Evolutionary conservation across 768 basidiomycete species (phyloP).

Genomic region (Hypholoma sublateritium): DNA sequence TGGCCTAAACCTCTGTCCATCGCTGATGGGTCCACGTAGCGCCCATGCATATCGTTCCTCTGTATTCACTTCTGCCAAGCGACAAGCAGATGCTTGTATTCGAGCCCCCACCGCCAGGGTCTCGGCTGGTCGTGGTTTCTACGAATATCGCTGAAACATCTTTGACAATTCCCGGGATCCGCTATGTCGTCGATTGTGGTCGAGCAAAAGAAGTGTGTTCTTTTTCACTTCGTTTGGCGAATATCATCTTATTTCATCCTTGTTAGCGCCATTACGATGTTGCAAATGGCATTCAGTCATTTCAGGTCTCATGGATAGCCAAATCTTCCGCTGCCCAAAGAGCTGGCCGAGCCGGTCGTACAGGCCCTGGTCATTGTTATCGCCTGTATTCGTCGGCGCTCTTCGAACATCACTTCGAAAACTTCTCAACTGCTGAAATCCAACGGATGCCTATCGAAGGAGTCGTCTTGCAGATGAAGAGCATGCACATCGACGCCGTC

Average conservation of each 20-base stretch:
- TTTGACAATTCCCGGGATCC: conserved; percentile 93
- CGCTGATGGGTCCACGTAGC: conserved; percentile 39
- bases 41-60: conserved; percentile 91
- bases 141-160: conserved; percentile 98
- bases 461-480: conserved; percentile 97
- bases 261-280: conserved; percentile 80
- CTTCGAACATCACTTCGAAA: conserved; percentile 89
- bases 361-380: conserved; percentile 98
- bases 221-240: neutral
- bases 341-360: conserved; percentile 95
- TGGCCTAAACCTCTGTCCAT: neutral
- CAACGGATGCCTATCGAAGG: conserved; percentile 96
- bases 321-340: conserved; percentile 95
- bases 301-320: conserved; percentile 90
- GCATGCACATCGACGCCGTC: conserved; percentile 96
- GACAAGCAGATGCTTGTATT: conserved; percentile 97
- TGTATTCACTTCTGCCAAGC: conserved; percentile 90
- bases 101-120: conserved; percentile 73
- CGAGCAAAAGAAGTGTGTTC: conserved; percentile 83
- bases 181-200: conserved; percentile 97
- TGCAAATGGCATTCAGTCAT: conserved; percentile 82
- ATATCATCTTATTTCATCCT: neutral
- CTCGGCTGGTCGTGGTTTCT: conserved; percentile 88
- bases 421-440: conserved; percentile 89
- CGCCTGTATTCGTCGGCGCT: conserved; percentile 94